Conservation (phyloP, 2,329 filamentous ascomycete species). For the Pseudogymnoascus pannorum region DNA sequence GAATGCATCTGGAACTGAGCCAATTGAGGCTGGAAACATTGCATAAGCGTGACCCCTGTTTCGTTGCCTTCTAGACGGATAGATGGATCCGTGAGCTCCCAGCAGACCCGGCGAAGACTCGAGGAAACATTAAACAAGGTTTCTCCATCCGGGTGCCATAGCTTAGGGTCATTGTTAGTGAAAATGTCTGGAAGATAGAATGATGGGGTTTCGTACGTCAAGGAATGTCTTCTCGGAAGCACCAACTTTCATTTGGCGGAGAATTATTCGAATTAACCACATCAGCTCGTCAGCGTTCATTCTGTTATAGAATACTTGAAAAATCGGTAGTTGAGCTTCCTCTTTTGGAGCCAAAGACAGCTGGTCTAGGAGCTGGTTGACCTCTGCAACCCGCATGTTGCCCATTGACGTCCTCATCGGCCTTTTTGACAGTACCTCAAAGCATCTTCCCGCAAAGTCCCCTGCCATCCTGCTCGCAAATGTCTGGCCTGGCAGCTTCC, state of each 20-base stretch:
- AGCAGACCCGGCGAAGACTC: conserved; percentile 83
- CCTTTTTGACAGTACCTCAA: conserved; percentile 76
- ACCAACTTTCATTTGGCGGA: conserved; percentile 66
- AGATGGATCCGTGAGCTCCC: conserved; percentile 75
- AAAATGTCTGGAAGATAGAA: not conserved
- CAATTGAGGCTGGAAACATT: conserved; percentile 92
- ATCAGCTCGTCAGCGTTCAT: conserved; percentile 93
- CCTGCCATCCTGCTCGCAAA: conserved; percentile 62
- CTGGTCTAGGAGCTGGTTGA: conserved; percentile 77
- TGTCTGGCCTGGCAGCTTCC: conserved; percentile 77
- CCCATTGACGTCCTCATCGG: conserved; percentile 68
- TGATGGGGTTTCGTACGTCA: conserved; percentile 33
- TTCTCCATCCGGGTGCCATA: conserved; percentile 75
- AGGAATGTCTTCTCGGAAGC: conserved; percentile 87
- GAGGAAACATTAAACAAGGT: conserved; percentile 83
- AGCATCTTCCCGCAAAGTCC: conserved; percentile 87
- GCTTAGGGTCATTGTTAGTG: conserved; percentile 30
- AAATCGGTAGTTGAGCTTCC: conserved; percentile 73
- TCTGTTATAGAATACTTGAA: conserved; percentile 74
- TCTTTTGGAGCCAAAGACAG: conserved; percentile 71
- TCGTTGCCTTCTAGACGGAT: conserved; percentile 69
- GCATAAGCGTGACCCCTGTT: conserved; percentile 72
- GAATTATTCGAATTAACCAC: conserved; percentile 90
- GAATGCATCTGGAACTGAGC: conserved; percentile 84
- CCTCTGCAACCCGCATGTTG: conserved; percentile 77